Base-by-base conservation (phyloP, 345 rosid species). In the Arabis hirsuta region DNA sequence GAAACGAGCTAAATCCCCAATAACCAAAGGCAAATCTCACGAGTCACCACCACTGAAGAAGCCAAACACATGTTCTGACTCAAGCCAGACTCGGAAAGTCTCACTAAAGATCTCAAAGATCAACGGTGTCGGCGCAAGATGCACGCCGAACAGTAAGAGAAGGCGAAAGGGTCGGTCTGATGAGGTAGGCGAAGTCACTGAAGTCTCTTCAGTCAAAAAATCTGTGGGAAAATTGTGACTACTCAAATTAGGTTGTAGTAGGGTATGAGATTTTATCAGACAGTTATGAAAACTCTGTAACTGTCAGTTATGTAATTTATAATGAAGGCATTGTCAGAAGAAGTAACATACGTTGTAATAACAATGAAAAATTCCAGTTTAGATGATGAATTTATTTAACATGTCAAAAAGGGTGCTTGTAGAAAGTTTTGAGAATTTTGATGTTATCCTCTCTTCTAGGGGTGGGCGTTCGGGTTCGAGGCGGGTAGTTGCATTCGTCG, bases 61-160 rank as follows among this genome's bases (percentile, higher is more conserved):
- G 48, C 53, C 56, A 81, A 76, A 73, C 83, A 47, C 60, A 9
- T 3, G 56, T 13, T 27, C 22, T 65, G 78, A 67, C 79, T 65
- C 82, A 55, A 80, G 73, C 62, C 63, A 66, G 22, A 76, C 63
- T 57, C 62, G 73, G 67, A 88, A 86, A 69, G 69, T 83, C 43
- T 36, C 91, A 6, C 48, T 67, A 34, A 86, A 89, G 80, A 72
- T 82, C 0, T 70, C 87, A 46, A 90, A 86, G 71, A 71, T 83
- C 29, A 88, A 84, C 62, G 50, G 45, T 50, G 83, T 79, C 0
- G 76, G 81, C 2, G 9, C 34, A 9, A 80, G 86, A 68, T 87
- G 92, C 85, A 87, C 85, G 26, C 92, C 96, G 0, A 90, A 85
- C 5, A 75, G 88, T 63, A 91, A 88, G 82, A 84, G 84, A 82